These are phyloP conservation scores for Nemania sp. DNA, from an alignment of 2,329 filamentous ascomycete species.

Conservation along the genomic window DNA sequence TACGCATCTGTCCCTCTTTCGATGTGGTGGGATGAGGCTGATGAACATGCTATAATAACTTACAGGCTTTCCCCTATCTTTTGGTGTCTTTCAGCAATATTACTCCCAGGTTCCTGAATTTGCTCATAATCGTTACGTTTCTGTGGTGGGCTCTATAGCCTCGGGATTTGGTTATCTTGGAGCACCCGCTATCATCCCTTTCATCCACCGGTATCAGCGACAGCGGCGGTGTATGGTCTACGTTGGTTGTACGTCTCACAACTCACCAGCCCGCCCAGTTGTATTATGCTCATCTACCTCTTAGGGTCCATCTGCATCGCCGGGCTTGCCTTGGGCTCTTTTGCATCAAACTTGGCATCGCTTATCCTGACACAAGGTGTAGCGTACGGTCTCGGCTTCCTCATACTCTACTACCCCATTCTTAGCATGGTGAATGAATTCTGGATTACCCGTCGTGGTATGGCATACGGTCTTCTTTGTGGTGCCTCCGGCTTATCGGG, in stretches of 20 bases:
- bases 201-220: conserved; percentile 40
- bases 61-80: conserved; percentile 39
- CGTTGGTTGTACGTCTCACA: conserved; percentile 38
- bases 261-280: background rate
- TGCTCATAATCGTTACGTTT: conserved; percentile 31
- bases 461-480: conserved; percentile 43
- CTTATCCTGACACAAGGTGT: conserved; percentile 47
- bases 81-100: conserved; percentile 40
- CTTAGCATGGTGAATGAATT: conserved; percentile 46
- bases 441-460: conserved; percentile 44
- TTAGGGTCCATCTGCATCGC: conserved; percentile 43
- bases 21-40: background rate
- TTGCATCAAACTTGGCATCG: conserved; percentile 38
- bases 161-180: conserved; percentile 41
- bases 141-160: conserved; percentile 37
- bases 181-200: conserved; percentile 39
- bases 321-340: conserved; percentile 41
- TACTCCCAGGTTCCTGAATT: conserved; percentile 38
- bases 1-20: background rate
- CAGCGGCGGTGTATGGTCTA: conserved; percentile 43
- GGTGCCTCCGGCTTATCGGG: conserved; percentile 38
- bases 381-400: conserved; percentile 45
- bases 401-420: conserved; percentile 44
- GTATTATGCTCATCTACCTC: background rate
- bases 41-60: background rate